Conservation (phyloP, 2,329 filamentous ascomycete species). For the Botrytis hyacinthi region DNA sequence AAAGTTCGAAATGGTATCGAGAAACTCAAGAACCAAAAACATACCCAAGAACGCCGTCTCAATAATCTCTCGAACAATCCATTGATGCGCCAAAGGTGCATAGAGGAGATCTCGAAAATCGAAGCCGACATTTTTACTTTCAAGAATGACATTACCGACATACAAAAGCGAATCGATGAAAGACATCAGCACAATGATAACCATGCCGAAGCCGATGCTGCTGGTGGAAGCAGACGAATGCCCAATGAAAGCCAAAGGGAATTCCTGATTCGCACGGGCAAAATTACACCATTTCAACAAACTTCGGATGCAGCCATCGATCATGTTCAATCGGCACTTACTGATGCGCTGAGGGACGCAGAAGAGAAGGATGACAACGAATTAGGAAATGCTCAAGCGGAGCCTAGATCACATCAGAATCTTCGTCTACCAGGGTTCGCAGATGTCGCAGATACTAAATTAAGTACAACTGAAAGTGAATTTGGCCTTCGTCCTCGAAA, state of each 20-base stretch:
- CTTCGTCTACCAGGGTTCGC: constrained; percentile 72
- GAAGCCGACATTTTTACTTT: constrained; percentile 44
- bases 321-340: constrained; percentile 65
- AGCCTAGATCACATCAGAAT: constrained; percentile 65
- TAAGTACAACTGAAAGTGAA: constrained; percentile 46
- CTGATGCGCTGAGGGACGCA: constrained; percentile 75
- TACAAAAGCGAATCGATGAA: constrained; percentile 75
- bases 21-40: constrained; percentile 65
- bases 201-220: constrained; percentile 44
- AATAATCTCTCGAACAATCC: constrained; percentile 52
- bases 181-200: constrained; percentile 57
- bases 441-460: constrained; percentile 45
- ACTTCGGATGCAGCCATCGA: constrained; percentile 59
- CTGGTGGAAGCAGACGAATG: constrained; percentile 57
- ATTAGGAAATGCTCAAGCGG: constrained; percentile 42
- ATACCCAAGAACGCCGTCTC: constrained; percentile 56
- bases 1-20: constrained; percentile 53
- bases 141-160: constrained; percentile 73
- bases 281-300: constrained; percentile 88
- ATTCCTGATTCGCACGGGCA: constrained; percentile 90
- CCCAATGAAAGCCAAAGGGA: constrained; percentile 82
- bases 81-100: constrained; percentile 46
- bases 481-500: constrained; percentile 60
- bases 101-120: constrained; percentile 40
- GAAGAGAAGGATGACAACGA: constrained; percentile 61